These are phyloP conservation scores for Chalciporus chontae DNA, from an alignment of 768 basidiomycete species.

Conservation along the genomic window DNA sequence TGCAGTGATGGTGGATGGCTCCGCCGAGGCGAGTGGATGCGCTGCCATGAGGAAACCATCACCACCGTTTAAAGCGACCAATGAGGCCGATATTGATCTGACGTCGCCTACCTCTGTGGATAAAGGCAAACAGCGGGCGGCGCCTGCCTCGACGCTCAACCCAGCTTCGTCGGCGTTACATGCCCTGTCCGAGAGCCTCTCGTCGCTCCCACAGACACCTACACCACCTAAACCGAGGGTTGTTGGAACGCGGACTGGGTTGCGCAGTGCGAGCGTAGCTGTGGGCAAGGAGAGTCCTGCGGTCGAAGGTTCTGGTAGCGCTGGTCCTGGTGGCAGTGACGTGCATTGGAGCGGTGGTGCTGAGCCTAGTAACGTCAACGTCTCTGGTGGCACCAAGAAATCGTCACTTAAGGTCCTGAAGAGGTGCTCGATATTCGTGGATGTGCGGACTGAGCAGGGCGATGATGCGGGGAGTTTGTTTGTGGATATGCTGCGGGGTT, in stretches of 20 bases:
- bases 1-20: slow-evolving; percentile 1
- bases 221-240: slow-evolving; percentile 28
- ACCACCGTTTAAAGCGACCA: slow-evolving; percentile 3
- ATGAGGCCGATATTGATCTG: slow-evolving; percentile 11
- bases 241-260: slow-evolving; percentile 50
- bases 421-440: slow-evolving; percentile 79
- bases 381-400: slow-evolving; percentile 26
- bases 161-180: slow-evolving; percentile 44
- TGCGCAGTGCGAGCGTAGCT: slow-evolving; percentile 38
- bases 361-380: slow-evolving; percentile 20
- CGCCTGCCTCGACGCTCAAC: slow-evolving; percentile 20
- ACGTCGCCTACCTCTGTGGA: slow-evolving; percentile 14
- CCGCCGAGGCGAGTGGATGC: slow-evolving; percentile 4
- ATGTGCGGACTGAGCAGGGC: slow-evolving; percentile 69
- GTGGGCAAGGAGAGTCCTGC: slow-evolving; percentile 22
- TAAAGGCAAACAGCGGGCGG: slow-evolving; percentile 22
- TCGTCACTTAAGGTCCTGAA: slow-evolving; percentile 53
- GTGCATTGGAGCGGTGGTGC: slow-evolving; percentile 18
- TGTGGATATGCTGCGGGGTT: slow-evolving; percentile 72
- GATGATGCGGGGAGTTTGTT: slow-evolving; percentile 81
- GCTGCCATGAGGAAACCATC: slow-evolving; percentile 14
- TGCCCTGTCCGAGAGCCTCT: slow-evolving; percentile 60
- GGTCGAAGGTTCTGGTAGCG: slow-evolving; percentile 34
- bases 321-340: slow-evolving; percentile 19
- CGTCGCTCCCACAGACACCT: slow-evolving; percentile 42